phyloP scores from a whole-genome alignment of 1,284 basidiomycete genomes.

The Moesziomyces sp. region DNA sequence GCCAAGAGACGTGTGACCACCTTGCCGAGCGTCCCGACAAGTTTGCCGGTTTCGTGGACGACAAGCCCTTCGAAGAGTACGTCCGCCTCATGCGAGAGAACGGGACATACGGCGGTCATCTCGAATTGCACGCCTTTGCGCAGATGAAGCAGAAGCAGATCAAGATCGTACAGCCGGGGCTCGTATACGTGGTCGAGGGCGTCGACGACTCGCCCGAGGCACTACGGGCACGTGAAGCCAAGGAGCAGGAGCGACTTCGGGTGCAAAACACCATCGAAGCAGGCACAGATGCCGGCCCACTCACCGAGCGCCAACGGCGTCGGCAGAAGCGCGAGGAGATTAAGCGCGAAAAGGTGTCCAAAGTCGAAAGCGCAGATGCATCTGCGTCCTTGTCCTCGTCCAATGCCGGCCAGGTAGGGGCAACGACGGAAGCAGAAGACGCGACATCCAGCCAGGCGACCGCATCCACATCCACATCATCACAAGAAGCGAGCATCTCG shows the following conservation, averaged over 20 bases:
- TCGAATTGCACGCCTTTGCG: slow-evolving; percentile 88
- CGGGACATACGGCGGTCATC: slow-evolving; percentile 89
- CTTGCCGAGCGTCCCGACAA: slow-evolving; percentile 77
- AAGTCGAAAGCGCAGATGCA: slow-evolving; percentile 1
- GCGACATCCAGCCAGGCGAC: background rate
- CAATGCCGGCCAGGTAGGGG: background rate
- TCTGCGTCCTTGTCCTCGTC: slow-evolving; percentile 10
- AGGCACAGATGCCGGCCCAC: slow-evolving; percentile 34
- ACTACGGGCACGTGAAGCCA: slow-evolving; percentile 32
- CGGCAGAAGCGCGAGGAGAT: slow-evolving; percentile 41
- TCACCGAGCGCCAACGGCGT: slow-evolving; percentile 43
- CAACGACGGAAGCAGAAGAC: background rate
- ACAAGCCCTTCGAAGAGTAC: slow-evolving; percentile 70
- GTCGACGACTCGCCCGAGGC: slow-evolving; percentile 66
- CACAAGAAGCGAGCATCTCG: slow-evolving; percentile 4
- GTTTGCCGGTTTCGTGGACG: slow-evolving; percentile 89
- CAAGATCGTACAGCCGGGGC: slow-evolving; percentile 88
- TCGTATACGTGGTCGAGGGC: slow-evolving; percentile 65
- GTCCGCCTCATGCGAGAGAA: slow-evolving; percentile 61
- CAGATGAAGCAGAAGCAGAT: slow-evolving; percentile 81
- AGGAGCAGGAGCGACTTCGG: slow-evolving; percentile 47
- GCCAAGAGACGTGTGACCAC: slow-evolving; percentile 80
- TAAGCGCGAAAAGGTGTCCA: slow-evolving; percentile 26
- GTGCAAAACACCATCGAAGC: slow-evolving; percentile 37
- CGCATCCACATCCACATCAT: slow-evolving; percentile 5